Evolutionary conservation across 495 filamentous ascomycete genomes (phyloP).

Genomic region (Trichoderma asperelloides): DNA sequence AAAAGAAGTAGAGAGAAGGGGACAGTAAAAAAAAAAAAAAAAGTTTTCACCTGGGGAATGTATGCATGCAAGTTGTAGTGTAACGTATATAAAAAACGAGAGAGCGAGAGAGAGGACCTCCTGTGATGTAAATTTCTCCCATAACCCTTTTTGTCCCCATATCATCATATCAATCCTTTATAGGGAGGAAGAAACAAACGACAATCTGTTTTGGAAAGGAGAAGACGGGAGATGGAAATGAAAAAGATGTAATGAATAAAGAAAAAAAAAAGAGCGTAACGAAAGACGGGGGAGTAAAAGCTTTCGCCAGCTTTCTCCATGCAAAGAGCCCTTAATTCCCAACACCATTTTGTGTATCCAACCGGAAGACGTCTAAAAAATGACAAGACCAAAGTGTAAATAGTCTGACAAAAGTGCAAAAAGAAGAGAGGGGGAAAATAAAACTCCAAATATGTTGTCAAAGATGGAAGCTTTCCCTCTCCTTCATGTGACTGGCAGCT

Average conservation of each 20-base stretch:
- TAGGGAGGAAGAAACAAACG: background rate
- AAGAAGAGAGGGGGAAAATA: background rate
- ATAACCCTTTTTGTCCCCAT: background rate
- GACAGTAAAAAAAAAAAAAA: background rate
- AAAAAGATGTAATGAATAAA: background rate
- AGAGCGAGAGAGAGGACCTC: background rate
- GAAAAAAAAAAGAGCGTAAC: background rate
- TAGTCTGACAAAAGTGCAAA: background rate
- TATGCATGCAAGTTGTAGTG: too few species aligned
- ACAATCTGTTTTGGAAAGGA: background rate
- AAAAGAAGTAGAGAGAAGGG: background rate
- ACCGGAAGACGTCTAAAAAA: background rate
- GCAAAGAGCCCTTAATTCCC: background rate
- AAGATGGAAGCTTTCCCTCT: background rate
- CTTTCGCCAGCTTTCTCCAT: background rate
- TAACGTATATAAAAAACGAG: background rate
- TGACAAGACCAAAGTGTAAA: background rate
- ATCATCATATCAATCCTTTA: too few species aligned
- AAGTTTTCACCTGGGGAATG: too few species aligned
- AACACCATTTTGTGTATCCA: conserved; percentile 5
- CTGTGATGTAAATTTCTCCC: background rate
- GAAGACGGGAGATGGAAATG: background rate
- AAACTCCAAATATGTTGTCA: background rate
- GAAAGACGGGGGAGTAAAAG: conserved; percentile 2
- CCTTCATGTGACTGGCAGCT: background rate